Evolutionary conservation across 2,329 filamentous ascomycete genomes (phyloP).

Genomic region (Clarireedia hainanense): DNA sequence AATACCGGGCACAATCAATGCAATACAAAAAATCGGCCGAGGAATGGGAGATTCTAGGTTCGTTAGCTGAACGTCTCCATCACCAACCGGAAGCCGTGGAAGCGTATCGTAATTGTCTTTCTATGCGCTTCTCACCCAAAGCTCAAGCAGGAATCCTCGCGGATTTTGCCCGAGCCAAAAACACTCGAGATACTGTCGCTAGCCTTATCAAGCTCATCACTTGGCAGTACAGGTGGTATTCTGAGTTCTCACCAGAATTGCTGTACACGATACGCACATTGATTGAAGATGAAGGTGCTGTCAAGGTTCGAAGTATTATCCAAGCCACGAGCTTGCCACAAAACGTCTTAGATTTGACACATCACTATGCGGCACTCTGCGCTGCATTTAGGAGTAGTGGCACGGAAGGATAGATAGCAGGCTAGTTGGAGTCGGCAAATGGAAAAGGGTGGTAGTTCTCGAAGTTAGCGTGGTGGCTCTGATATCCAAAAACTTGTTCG

Average conservation of each 20-base stretch:
- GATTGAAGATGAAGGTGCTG: slow-evolving; percentile 94
- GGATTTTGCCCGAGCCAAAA: slow-evolving; percentile 68
- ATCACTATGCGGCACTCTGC: slow-evolving; percentile 92
- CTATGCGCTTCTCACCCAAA: slow-evolving; percentile 86
- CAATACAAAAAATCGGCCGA: slow-evolving; percentile 95
- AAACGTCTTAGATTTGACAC: slow-evolving; percentile 85
- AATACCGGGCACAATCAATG: slow-evolving; percentile 86
- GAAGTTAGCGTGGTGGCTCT: slow-evolving; percentile 6
- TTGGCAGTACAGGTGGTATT: slow-evolving; percentile 99
- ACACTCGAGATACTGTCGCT: slow-evolving; percentile 72
- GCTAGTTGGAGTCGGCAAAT: neutral
- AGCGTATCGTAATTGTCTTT: slow-evolving; percentile 82
- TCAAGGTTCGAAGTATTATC: slow-evolving; percentile 95
- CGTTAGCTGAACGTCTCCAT: slow-evolving; percentile 85
- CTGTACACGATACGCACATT: slow-evolving; percentile 81
- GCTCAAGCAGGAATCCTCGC: slow-evolving; percentile 79
- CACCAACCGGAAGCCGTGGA: slow-evolving; percentile 87
- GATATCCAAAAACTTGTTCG: slow-evolving; percentile 7
- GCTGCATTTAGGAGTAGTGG: slow-evolving; percentile 93
- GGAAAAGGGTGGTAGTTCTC: slow-evolving; percentile 6
- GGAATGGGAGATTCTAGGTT: slow-evolving; percentile 96
- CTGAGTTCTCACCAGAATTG: slow-evolving; percentile 91
- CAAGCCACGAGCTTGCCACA: slow-evolving; percentile 93
- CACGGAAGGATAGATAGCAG: slow-evolving; percentile 25
- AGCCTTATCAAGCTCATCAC: slow-evolving; percentile 87